Evolutionary conservation across 805 yeast genomes (phyloP).

Genomic region (Yamadazyma tumulicola): DNA sequence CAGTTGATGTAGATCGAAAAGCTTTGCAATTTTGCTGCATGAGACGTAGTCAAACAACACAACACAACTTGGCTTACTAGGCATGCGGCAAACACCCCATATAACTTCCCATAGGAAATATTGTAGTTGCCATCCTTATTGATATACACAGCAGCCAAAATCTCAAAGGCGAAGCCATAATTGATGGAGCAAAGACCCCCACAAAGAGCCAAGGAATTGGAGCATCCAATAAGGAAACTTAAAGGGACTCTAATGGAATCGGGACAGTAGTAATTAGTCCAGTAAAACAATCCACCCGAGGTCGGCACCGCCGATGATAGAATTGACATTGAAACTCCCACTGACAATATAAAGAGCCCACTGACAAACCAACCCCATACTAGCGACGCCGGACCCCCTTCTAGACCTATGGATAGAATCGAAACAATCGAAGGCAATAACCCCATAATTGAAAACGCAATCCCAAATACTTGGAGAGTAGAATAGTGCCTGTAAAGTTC

Average conservation of each 20-base stretch:
- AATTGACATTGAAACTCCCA: conserved; percentile 62
- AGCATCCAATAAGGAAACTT: conserved; percentile 61
- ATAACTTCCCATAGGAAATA: conserved; percentile 49
- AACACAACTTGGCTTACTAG: conserved; percentile 48
- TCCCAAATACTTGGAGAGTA: conserved; percentile 62
- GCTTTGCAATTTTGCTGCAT: conserved; percentile 56
- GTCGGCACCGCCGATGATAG: conserved; percentile 69
- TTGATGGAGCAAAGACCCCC: conserved; percentile 66
- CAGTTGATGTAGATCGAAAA: conserved; percentile 54
- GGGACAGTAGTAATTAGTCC: conserved; percentile 57
- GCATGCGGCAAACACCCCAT: conserved; percentile 65
- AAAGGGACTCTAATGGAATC: conserved; percentile 45
- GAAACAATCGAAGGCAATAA: conserved; percentile 62
- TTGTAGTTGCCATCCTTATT: conserved; percentile 51
- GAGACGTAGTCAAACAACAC: conserved; percentile 54
- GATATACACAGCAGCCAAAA: conserved; percentile 55
- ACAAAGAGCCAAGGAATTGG: conserved; percentile 62
- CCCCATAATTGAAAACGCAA: conserved; percentile 72
- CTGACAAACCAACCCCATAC: conserved; percentile 76
- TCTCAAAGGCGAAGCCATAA: conserved; percentile 62
- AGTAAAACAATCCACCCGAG: conserved; percentile 61
- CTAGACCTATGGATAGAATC: conserved; percentile 46
- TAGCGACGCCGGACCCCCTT: conserved; percentile 61
- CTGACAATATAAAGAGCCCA: conserved; percentile 48
- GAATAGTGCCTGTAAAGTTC: conserved; percentile 60